A percentile compares a stretch with the other conserved stretches of the same genome.
Conservation (phyloP, 345 rosid species). For the Syzygium aromaticum region DNA sequence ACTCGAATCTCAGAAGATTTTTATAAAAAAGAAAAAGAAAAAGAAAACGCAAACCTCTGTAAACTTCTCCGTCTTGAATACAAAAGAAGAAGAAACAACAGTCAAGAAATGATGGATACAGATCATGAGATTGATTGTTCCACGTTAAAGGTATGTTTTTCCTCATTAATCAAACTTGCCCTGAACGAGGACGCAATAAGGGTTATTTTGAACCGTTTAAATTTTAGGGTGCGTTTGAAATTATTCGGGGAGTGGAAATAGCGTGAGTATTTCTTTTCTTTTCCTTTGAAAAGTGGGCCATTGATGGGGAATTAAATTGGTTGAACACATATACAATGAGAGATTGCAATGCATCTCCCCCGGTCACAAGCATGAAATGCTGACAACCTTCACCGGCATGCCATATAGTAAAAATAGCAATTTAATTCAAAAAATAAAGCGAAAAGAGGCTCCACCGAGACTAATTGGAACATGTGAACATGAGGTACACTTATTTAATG, state of each 20-base stretch:
- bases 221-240: not conserved
- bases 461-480: not conserved
- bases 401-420: not conserved
- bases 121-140: not conserved
- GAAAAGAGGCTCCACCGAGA: not conserved
- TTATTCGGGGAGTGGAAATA: not conserved
- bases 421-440: not conserved
- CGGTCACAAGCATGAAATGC: not conserved
- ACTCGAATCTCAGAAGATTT: not conserved
- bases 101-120: not conserved
- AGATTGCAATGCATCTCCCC: not conserved
- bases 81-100: not conserved
- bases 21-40: no score
- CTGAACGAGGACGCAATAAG: not conserved
- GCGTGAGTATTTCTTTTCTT: not conserved
- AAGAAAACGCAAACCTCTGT: not conserved
- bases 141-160: not conserved
- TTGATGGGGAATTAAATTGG: not conserved
- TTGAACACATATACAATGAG: not conserved
- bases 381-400: not conserved
- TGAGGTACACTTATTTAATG: not conserved
- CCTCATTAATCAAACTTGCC: not conserved
- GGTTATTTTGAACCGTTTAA: not conserved
- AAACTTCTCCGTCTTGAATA: not conserved
- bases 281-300: not conserved